Evolutionary conservation across 2,329 filamentous ascomycete genomes (phyloP), one percentile per base, ranked within the genome.

Genomic region (Epichloe gansuensis): DNA sequence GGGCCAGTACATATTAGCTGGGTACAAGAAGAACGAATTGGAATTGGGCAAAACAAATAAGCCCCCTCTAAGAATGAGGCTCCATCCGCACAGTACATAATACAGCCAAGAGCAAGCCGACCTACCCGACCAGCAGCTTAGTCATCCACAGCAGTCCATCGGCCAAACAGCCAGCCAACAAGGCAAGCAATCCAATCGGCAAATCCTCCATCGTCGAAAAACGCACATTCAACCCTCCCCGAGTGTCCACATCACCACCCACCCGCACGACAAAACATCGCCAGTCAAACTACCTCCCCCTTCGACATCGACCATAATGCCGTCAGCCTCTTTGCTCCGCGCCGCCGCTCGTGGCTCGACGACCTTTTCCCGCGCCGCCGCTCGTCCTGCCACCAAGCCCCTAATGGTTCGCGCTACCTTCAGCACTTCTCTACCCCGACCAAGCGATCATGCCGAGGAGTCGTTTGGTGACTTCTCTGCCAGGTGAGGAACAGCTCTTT

Each of bases 391-490:
- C 69, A 74, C 73, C 52, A 65, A 68, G 63, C 74, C 79, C 67
- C 69, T 81, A 64, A 72, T 75, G 67, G 76, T 75, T 64, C 76
- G 75, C 65, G 72, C 75, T 62, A 72, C 74, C 63, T 85, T 85
- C 75, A 85, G 78, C 77, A 85, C 81, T 67, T 77, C 75, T 57
- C 68, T 73, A 62, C 67, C 75, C 66, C 71, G 76, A 67, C 74
- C 72, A 62, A 70, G 70, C 67, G 74, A 78, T 67, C 88, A 95
- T 73, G 81, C 85, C 68, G 93, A 98, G 74, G 93, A 98, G 83
- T 95, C 87, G 66, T 98, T 95, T 65, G 93, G 98, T 79, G 91
- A 97, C 78, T 98, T 98, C 75, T 90, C 88, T 74, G 86, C 90
- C 65, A 91, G 93, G 93, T 98, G 88, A 74, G 78, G 65, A 65